Evolutionary conservation across 2,329 filamentous ascomycete species (phyloP).

Genomic region (Verticillium albo-atrum): DNA sequence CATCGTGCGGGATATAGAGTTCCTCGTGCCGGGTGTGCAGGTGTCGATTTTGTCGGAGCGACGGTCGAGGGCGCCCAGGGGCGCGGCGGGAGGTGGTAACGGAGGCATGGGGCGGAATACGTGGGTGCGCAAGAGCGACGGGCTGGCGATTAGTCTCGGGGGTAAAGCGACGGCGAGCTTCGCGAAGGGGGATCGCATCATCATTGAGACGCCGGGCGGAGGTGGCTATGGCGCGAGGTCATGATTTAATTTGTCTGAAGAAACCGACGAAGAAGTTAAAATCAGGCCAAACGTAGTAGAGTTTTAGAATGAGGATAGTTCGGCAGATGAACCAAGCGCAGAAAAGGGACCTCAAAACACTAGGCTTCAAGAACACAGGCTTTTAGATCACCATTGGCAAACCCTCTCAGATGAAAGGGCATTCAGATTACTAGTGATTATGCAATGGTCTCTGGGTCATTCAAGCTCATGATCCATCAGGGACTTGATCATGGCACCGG

Average conservation of each 20-base stretch:
- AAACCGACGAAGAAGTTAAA: too few species aligned
- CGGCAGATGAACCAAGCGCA: too few species aligned
- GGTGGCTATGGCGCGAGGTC: constrained; percentile 7
- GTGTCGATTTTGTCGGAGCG: constrained; percentile 76
- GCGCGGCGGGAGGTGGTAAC: constrained; percentile 66
- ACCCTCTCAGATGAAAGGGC: too few species aligned
- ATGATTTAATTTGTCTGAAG: neutral
- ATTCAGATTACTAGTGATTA: too few species aligned
- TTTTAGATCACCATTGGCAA: too few species aligned
- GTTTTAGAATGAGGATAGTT: too few species aligned
- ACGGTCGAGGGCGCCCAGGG: constrained; percentile 71
- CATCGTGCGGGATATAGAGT: constrained; percentile 75
- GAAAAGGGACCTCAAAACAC: too few species aligned
- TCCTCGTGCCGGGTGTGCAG: constrained; percentile 65
- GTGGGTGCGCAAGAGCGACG: constrained; percentile 46
- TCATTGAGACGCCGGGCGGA: constrained; percentile 11
- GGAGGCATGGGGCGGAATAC: constrained; percentile 65
- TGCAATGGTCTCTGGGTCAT: too few species aligned
- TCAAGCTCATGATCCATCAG: too few species aligned
- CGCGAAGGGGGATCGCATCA: constrained; percentile 7
- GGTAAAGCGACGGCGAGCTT: constrained; percentile 13
- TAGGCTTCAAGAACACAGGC: too few species aligned
- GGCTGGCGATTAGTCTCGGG: constrained; percentile 17
- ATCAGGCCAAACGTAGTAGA: too few species aligned
- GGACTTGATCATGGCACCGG: too few species aligned